phyloP scores from a whole-genome alignment of 371 early-diverging fungal genomes.

The Rhizopus arrhizus region DNA sequence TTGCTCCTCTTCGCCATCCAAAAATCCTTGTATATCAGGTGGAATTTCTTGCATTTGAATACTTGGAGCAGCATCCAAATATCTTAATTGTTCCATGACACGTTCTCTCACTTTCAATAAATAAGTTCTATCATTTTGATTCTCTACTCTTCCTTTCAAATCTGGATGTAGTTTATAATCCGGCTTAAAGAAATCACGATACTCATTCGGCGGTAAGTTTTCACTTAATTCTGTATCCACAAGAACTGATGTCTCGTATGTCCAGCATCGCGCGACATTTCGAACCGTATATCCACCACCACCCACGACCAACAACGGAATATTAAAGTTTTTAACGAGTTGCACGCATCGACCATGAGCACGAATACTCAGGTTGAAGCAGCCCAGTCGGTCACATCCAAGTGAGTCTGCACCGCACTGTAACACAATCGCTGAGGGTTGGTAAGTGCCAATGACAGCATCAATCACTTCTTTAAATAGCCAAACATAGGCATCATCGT shows the following conservation, averaged over 20 bases:
- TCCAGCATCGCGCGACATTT: conserved; percentile 94
- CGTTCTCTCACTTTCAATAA: conserved; percentile 76
- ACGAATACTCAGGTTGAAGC: conserved; percentile 86
- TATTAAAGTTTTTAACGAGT: conserved; percentile 78
- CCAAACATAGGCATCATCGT: conserved; percentile 81
- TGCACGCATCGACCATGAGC: conserved; percentile 92
- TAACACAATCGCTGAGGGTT: conserved; percentile 85
- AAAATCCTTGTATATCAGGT: conserved; percentile 76
- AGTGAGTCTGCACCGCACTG: conserved; percentile 98
- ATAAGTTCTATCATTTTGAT: conserved; percentile 88
- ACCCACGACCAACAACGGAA: conserved; percentile 87
- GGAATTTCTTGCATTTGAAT: conserved; percentile 95
- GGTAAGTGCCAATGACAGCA: conserved; percentile 75
- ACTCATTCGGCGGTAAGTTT: conserved; percentile 75
- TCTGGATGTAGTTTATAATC: conserved; percentile 86
- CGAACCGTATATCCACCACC: conserved; percentile 96
- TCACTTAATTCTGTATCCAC: conserved; percentile 77
- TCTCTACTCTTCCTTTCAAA: conserved; percentile 76
- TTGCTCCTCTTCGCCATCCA: conserved; percentile 65
- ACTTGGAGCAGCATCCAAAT: conserved; percentile 90
- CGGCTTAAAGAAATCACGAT: conserved; percentile 80
- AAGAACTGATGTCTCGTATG: conserved; percentile 91
- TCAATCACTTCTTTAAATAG: conserved; percentile 87
- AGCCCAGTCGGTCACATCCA: conserved; percentile 88
- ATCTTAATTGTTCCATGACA: conserved; percentile 91